Base-by-base conservation (phyloP, 106 monocot genomes). In the Dactylorhiza incarnata region DNA sequence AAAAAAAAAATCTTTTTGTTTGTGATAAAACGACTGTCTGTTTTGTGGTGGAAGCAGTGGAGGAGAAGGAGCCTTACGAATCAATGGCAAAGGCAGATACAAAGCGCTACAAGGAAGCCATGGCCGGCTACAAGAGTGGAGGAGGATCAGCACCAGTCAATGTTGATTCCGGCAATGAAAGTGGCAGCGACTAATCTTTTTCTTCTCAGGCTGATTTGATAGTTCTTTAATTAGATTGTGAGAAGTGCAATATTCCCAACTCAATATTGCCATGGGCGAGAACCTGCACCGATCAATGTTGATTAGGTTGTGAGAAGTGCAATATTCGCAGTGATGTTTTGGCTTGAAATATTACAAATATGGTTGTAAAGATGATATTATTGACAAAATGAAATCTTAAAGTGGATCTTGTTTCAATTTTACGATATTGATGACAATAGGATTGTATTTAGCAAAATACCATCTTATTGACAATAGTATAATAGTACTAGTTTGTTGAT, bases 1-100 rank as follows among this genome's bases (percentile, higher is more conserved):
- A 37, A 37, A 37, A 37, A 37, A 37, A 37, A 37, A 37, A 37
- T 37, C 37, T 3, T 37, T 29, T 37, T 37, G 3, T 46, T 70
- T 45, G 58, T 59, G 58, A 70, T 25, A 16, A 70, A 37, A 37
- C 3, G 37, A 23, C 23, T 16, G 49, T 49, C 11, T 3, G 3
- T 44, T 72, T 49, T 48, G 8, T 65, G 45, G 19, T 65, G 15
- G 61, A 50, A 68, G 58, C 85, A 99, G 99, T 85, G 59, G 94
- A 94, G 78, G 94, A 99, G 78, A 99, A 99, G 49, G 92, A 94
- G 66, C 89, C 85, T 4, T 94, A 76, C n/a, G 92, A 94, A 48
- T 68, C 85, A 2, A 92, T 92, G 99, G 89, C 94, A 7, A 43
- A 62, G 43, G 88, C 89, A 5, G 99, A 99, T 77, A 46, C 84